phyloP scores from a whole-genome alignment of 805 yeast genomes.

The Candida xiaguanensis region DNA sequence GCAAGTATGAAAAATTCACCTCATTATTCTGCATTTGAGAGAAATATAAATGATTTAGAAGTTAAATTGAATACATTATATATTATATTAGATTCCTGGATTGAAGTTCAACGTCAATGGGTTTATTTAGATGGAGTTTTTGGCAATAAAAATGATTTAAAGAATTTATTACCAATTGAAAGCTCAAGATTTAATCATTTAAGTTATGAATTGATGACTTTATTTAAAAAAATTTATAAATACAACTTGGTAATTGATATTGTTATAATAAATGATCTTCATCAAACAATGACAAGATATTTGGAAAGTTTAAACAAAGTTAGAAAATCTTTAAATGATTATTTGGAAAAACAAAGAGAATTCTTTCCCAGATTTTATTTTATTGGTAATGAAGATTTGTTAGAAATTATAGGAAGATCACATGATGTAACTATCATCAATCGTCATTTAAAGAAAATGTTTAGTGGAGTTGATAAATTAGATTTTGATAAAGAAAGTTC shows the following conservation, averaged over 20 bases:
- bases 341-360: conserved; percentile 74
- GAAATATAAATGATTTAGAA: conserved; percentile 53
- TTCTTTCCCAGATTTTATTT: conserved; percentile 80
- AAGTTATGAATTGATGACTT: conserved; percentile 55
- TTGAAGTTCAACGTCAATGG: conserved; percentile 88
- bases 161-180: conserved; percentile 65
- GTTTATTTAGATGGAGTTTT: conserved; percentile 79
- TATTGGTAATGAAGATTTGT: conserved; percentile 83
- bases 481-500: conserved; percentile 27
- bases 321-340: conserved; percentile 67
- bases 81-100: conserved; percentile 62
- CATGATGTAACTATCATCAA: conserved; percentile 45
- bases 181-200: conserved; percentile 60
- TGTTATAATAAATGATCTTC: conserved; percentile 46
- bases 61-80: conserved; percentile 48
- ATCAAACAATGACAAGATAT: conserved; percentile 43
- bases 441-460: conserved; percentile 66
- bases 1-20: conserved; percentile 70
- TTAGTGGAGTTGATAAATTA: conserved; percentile 55
- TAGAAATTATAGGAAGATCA: conserved; percentile 75
- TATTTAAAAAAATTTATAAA: conserved; percentile 48
- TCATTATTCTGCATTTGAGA: conserved; percentile 57
- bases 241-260: conserved; percentile 54
- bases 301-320: conserved; percentile 56
- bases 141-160: conserved; percentile 52